phyloP scores from a whole-genome alignment of 1,284 basidiomycete species.

The Ustilago bromivora region DNA sequence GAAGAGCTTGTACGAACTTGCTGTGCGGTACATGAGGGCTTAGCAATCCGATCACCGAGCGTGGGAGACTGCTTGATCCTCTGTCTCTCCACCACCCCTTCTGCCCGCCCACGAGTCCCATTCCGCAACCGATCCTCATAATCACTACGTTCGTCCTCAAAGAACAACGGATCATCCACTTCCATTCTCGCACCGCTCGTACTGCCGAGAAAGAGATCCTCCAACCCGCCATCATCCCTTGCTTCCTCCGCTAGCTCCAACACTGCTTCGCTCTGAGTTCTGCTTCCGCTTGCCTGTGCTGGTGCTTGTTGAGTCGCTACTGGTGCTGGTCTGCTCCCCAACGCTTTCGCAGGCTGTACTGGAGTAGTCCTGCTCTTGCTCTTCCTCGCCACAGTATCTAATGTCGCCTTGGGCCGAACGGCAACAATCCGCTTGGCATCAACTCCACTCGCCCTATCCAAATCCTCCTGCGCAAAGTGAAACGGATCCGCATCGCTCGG shows the following conservation, averaged over 20 bases:
- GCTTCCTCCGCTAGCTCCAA: not conserved
- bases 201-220: conserved; percentile 25
- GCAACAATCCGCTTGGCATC: conserved; percentile 11
- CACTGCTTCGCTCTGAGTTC: not conserved
- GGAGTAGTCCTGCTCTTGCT: not conserved
- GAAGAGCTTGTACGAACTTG: not conserved
- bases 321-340: not conserved
- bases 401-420: conserved; percentile 6
- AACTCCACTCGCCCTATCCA: conserved; percentile 8
- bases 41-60: conserved; percentile 16
- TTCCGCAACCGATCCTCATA: conserved; percentile 21
- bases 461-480: conserved; percentile 17
- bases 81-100: not conserved
- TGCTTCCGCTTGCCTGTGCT: not conserved
- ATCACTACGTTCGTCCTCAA: conserved; percentile 13
- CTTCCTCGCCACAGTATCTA: not conserved
- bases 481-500: conserved; percentile 24
- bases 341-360: not conserved
- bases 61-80: conserved; percentile 21
- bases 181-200: not conserved
- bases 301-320: not conserved
- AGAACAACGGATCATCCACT: conserved; percentile 20
- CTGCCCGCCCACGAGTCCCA: not conserved
- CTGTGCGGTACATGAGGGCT: not conserved
- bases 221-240: conserved; percentile 3